Conservation (phyloP, 306 rosid genomes). For the Cucurbita maxima region DNA sequence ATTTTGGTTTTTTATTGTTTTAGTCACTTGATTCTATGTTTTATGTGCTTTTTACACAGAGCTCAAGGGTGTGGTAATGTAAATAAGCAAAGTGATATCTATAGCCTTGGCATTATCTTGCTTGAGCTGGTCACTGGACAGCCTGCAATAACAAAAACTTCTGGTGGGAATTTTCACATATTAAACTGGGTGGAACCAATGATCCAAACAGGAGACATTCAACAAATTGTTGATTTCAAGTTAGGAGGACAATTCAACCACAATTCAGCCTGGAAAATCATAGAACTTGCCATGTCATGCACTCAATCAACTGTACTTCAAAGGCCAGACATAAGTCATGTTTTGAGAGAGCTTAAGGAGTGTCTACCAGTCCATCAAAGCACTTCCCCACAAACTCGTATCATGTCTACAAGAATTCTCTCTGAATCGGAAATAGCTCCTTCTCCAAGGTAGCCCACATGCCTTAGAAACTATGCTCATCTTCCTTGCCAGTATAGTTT, state of each 20-base stretch:
- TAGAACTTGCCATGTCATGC: slow-evolving; percentile 22
- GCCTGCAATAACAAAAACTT: neutral
- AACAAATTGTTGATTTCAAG: slow-evolving; percentile 10
- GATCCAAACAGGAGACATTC: slow-evolving; percentile 13
- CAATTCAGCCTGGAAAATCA: slow-evolving; percentile 17
- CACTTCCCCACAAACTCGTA: no score
- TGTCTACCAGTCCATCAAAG: neutral
- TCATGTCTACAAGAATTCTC: no score
- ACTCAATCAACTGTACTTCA: neutral
- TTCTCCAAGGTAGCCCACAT: neutral
- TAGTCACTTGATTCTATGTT: no score
- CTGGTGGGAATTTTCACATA: slow-evolving; percentile 1
- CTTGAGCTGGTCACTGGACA: slow-evolving; percentile 19
- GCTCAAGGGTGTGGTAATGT: neutral
- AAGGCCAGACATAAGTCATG: slow-evolving; percentile 19
- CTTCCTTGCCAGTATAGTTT: no score
- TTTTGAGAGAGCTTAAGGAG: slow-evolving; percentile 13
- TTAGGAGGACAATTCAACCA: slow-evolving; percentile 11
- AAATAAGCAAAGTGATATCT: slow-evolving; percentile 9
- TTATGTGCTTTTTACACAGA: neutral
- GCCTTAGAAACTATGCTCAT: no score
- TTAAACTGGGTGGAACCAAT: slow-evolving; percentile 13
- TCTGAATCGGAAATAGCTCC: no score
- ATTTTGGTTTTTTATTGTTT: no score
- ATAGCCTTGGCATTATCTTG: slow-evolving; percentile 23